phyloP scores from a whole-genome alignment of 2,329 filamentous ascomycete genomes.

The Lachnum nothofagi region DNA sequence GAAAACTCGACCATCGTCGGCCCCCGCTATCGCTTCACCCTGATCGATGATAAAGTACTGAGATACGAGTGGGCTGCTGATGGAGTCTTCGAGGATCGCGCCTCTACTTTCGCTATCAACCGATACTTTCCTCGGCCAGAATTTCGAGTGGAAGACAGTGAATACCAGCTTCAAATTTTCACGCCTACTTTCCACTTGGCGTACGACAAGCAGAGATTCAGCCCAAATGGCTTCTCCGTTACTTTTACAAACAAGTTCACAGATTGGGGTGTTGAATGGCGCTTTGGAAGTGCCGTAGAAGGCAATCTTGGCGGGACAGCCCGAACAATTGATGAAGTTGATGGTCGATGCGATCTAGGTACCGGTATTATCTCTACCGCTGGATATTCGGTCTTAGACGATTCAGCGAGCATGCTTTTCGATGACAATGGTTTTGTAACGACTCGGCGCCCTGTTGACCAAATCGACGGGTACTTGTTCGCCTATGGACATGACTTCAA shows the following conservation, averaged over 20 bases:
- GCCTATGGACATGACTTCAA: conserved; percentile 53
- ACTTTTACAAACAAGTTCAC: conserved; percentile 23
- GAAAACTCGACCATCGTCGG: too few relatives aligned
- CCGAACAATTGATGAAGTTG: conserved; percentile 49
- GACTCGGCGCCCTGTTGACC: conserved; percentile 41
- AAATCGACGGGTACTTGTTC: conserved; percentile 57
- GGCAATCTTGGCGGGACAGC: conserved; percentile 42
- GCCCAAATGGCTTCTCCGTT: conserved; percentile 42
- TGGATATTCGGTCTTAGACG: conserved; percentile 50
- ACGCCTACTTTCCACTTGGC: conserved; percentile 50
- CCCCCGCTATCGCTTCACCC: too few relatives aligned
- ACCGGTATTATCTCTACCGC: conserved; percentile 46
- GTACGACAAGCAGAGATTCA: conserved; percentile 55
- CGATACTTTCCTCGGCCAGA: conserved; percentile 44
- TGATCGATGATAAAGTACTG: too few relatives aligned
- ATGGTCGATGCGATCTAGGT: conserved; percentile 47
- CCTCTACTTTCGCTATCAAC: conserved; percentile 57
- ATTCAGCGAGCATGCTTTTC: conserved; percentile 53
- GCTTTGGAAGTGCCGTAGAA: conserved; percentile 43
- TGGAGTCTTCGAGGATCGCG: conserved; percentile 55
- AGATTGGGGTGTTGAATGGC: conserved; percentile 43
- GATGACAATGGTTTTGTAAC: conserved; percentile 48
- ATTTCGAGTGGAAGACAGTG: conserved; percentile 44
- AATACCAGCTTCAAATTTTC: conserved; percentile 48
- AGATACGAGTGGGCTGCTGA: conserved; percentile 57